These are phyloP conservation scores for Herpotrichia juniperi DNA, from an alignment of 2,329 filamentous ascomycete genomes.

Conservation along the genomic window DNA sequence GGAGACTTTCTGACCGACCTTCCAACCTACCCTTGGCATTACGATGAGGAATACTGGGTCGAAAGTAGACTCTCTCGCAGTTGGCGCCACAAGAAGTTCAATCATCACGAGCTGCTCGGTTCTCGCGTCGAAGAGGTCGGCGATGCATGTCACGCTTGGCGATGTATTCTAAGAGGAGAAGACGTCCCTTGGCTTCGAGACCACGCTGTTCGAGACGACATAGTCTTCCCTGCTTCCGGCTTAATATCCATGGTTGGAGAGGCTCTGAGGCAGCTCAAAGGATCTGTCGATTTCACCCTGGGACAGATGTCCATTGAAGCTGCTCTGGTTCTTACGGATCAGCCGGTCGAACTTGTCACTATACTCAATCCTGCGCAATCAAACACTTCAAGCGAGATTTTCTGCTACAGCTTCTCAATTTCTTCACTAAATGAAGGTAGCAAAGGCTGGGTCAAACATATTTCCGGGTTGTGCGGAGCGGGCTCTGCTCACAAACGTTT, in stretches of 20 bases:
- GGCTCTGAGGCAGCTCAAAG: slow-evolving; percentile 5
- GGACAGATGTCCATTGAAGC: no score
- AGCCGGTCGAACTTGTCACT: no score
- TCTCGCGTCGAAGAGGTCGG: not conserved
- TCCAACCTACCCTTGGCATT: slow-evolving; percentile 34
- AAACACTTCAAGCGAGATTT: not conserved
- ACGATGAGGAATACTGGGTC: slow-evolving; percentile 26
- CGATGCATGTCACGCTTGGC: slow-evolving; percentile 6
- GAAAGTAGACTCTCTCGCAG: slow-evolving; percentile 6
- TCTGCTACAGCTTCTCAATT: slow-evolving; percentile 3
- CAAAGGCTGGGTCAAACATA: no score
- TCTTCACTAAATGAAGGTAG: no score
- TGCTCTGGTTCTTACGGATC: no score
- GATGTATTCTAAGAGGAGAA: slow-evolving; percentile 6
- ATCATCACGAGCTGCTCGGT: slow-evolving; percentile 15
- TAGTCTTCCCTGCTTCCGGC: slow-evolving; percentile 52
- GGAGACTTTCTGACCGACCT: slow-evolving; percentile 15
- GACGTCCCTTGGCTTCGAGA: slow-evolving; percentile 13
- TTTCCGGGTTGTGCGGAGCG: no score
- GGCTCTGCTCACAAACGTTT: no score
- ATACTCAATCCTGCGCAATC: no score
- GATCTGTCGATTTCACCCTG: no score
- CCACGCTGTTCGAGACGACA: slow-evolving; percentile 19
- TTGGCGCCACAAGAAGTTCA: not conserved
- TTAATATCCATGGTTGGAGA: slow-evolving; percentile 48